A percentile compares a stretch with the other conserved stretches of the same genome.
These are phyloP conservation scores for Lactarius quietus DNA, from an alignment of 768 basidiomycete species.

Conservation along the genomic window DNA sequence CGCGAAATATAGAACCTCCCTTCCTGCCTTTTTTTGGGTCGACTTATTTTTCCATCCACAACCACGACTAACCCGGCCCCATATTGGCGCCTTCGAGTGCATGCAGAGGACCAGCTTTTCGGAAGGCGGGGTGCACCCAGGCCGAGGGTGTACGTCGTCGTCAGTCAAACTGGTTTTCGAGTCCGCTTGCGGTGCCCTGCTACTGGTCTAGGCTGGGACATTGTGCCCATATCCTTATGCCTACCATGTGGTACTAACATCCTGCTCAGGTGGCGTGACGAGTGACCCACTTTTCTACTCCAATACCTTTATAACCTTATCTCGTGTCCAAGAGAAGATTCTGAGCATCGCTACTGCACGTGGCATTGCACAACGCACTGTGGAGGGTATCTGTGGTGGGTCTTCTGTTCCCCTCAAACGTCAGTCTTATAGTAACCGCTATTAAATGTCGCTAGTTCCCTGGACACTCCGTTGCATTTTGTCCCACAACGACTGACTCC, in stretches of 20 bases:
- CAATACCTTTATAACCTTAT: neutral
- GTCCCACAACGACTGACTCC: neutral
- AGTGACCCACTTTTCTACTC: neutral
- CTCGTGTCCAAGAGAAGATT: neutral
- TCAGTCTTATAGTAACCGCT: neutral
- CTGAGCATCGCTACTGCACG: neutral
- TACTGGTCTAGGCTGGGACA: neutral
- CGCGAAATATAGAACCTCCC: neutral
- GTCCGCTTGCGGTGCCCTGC: neutral
- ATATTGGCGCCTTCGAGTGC: neutral
- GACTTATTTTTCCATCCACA: neutral
- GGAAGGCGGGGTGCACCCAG: slow-evolving; percentile 6
- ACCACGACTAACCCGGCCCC: neutral
- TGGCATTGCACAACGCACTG: neutral
- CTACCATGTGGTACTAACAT: neutral
- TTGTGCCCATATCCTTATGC: neutral
- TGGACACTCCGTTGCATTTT: too few relatives aligned
- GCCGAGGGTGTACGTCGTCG: slow-evolving; percentile 11
- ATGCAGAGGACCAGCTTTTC: neutral
- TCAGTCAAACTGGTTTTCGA: neutral
- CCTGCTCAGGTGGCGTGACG: neutral
- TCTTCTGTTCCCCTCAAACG: neutral
- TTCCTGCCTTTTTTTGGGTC: neutral
- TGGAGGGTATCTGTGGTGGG: neutral
- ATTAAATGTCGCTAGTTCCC: neutral